Conservation (phyloP, 768 basidiomycete species). For the Roridomyces roridus region DNA sequence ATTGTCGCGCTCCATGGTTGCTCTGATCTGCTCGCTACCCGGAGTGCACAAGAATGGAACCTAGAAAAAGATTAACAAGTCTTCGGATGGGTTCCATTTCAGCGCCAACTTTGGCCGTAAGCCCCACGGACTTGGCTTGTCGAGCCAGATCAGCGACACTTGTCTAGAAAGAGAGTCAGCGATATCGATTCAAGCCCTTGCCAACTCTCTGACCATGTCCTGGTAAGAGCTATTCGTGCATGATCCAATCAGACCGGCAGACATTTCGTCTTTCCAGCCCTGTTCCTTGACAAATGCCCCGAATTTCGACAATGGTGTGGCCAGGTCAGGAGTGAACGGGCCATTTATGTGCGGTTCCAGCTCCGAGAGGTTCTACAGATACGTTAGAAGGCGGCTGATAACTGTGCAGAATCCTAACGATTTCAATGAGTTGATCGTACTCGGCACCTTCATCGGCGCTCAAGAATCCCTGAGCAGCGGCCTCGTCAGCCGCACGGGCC, state of each 20-base stretch:
- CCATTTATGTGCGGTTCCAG: slow-evolving; percentile 95
- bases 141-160: slow-evolving; percentile 89
- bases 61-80: slow-evolving; percentile 34
- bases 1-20: slow-evolving; percentile 95
- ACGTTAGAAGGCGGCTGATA: not conserved
- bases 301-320: slow-evolving; percentile 93
- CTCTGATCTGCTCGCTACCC: slow-evolving; percentile 95
- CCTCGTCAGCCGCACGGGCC: slow-evolving; percentile 85
- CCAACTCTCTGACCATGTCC: slow-evolving; percentile 67
- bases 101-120: slow-evolving; percentile 68
- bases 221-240: slow-evolving; percentile 99
- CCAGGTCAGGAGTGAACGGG: slow-evolving; percentile 96
- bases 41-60: slow-evolving; percentile 89
- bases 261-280: slow-evolving; percentile 93
- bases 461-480: slow-evolving; percentile 80
- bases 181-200: too few species aligned
- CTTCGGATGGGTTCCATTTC: slow-evolving; percentile 25
- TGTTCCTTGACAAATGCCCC: slow-evolving; percentile 78
- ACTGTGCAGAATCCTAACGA: slow-evolving; percentile 55
- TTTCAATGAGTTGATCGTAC: slow-evolving; percentile 94
- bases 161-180: slow-evolving; percentile 53
- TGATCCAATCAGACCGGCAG: slow-evolving; percentile 94
- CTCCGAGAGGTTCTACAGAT: slow-evolving; percentile 77
- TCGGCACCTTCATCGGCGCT: slow-evolving; percentile 85
- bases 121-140: slow-evolving; percentile 86